These are phyloP conservation scores for Tylopilus sp. DNA, from an alignment of 1,284 basidiomycete species.

Conservation along the genomic window DNA sequence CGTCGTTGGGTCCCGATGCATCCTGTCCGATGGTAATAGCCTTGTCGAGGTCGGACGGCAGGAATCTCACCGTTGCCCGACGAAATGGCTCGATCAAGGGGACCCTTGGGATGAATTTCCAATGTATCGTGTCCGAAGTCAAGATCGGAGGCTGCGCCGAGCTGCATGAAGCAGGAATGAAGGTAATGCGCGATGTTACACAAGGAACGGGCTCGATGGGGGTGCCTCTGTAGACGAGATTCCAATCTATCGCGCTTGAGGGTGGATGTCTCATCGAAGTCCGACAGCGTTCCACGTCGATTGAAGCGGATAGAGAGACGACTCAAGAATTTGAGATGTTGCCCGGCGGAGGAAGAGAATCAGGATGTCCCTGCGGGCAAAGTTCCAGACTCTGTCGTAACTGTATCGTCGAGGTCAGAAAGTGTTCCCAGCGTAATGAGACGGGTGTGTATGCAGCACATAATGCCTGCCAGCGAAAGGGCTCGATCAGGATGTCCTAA, in stretches of 20 bases:
- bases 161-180: background rate
- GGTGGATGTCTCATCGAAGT: background rate
- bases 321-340: background rate
- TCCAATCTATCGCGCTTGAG: background rate
- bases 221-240: background rate
- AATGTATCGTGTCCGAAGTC: background rate
- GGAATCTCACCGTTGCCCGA: background rate
- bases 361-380: too few relatives aligned
- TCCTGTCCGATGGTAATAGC: conserved; percentile 48
- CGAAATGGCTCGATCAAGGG: background rate
- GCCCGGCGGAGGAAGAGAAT: too few relatives aligned
- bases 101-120: too few relatives aligned
- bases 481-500: background rate
- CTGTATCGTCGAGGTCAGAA: background rate
- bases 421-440: background rate
- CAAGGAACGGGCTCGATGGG: background rate
- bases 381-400: too few relatives aligned
- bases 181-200: background rate
- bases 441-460: background rate
- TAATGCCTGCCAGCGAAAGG: background rate
- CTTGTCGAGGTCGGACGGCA: too few relatives aligned
- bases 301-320: background rate
- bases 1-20: conserved; percentile 63
- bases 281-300: background rate
- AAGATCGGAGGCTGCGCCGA: background rate